Percentiles rank a stretch among this genome's conserved stretches.
Evolutionary conservation across 2,329 filamentous ascomycete genomes (phyloP).

Genomic region (Nemania sp.): DNA sequence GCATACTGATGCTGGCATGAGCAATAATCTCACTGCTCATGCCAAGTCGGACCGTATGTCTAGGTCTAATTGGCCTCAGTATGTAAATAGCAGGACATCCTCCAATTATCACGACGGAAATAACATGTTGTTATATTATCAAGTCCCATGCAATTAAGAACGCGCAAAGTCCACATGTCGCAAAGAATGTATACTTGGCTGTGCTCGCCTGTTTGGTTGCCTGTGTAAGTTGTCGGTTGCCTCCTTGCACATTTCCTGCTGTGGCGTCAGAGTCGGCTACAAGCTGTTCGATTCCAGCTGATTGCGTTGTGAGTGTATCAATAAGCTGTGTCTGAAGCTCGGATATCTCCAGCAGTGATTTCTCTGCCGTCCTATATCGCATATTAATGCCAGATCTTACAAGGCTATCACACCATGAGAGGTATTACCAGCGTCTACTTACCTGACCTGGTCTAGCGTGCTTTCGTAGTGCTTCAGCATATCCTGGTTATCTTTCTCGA

Average conservation of each 20-base stretch:
- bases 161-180: slow-evolving; percentile 73
- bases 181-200: slow-evolving; percentile 78
- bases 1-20: neutral
- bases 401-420: neutral
- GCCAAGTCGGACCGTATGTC: too few species aligned
- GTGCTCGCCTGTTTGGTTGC: slow-evolving; percentile 73
- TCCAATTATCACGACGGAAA: neutral
- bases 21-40: neutral
- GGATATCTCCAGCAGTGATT: slow-evolving; percentile 87
- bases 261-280: slow-evolving; percentile 82
- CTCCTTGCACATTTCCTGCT: slow-evolving; percentile 81
- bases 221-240: slow-evolving; percentile 88
- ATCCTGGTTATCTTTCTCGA: slow-evolving; percentile 88
- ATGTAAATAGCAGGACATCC: too few species aligned
- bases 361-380: slow-evolving; percentile 73
- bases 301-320: slow-evolving; percentile 81
- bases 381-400: slow-evolving; percentile 2
- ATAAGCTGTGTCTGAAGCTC: slow-evolving; percentile 90
- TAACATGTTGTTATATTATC: slow-evolving; percentile 51
- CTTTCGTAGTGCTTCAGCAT: slow-evolving; percentile 94
- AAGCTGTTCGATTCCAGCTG: slow-evolving; percentile 85
- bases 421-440: slow-evolving; percentile 46
- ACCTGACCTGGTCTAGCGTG: slow-evolving; percentile 93
- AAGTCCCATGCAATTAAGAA: slow-evolving; percentile 80
- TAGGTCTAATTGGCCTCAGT: too few species aligned